A percentile compares a stretch with the other conserved stretches of the same genome.
phyloP scores from a whole-genome alignment of 2,329 filamentous ascomycete species.

The Xylaria sp. region DNA sequence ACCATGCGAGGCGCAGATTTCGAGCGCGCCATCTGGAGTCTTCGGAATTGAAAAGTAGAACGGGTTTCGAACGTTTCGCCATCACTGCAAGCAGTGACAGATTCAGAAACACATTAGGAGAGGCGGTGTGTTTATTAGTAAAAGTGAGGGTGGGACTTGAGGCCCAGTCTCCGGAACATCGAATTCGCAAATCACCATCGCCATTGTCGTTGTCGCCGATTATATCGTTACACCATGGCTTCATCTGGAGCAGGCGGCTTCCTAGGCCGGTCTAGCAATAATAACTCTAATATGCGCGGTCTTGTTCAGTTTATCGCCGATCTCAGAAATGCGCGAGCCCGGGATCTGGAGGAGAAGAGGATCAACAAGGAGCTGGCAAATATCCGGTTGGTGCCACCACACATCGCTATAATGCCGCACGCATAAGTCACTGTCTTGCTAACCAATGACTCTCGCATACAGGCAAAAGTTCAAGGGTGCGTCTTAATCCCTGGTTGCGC shows the following conservation, averaged over 20 bases:
- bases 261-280: conserved; percentile 59
- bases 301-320: conserved; percentile 98
- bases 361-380: conserved; percentile 99
- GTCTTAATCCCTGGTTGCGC: conserved; percentile 14
- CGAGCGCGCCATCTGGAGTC: conserved; percentile 28
- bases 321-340: conserved; percentile 84
- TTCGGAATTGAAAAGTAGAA: conserved; percentile 19
- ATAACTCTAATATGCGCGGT: conserved; percentile 67
- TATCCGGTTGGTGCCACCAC: conserved; percentile 60
- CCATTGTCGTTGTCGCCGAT: conserved; percentile 3
- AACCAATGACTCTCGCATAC: conserved; percentile 18
- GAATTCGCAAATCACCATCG: conserved; percentile 4
- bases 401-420: neutral
- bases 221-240: conserved; percentile 42
- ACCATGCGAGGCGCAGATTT: conserved; percentile 31
- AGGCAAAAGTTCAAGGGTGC: conserved; percentile 90
- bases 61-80: conserved; percentile 1
- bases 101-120: conserved; percentile 11
- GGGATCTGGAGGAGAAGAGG: conserved; percentile 95
- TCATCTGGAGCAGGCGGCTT: conserved; percentile 52
- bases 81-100: neutral
- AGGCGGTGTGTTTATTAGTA: conserved; percentile 14
- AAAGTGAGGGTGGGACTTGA: conserved; percentile 23
- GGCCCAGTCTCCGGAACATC: conserved; percentile 19
- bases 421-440: conserved; percentile 5